phyloP scores from a whole-genome alignment of 78 protist species.

The Capsaspora owczarzaki region DNA sequence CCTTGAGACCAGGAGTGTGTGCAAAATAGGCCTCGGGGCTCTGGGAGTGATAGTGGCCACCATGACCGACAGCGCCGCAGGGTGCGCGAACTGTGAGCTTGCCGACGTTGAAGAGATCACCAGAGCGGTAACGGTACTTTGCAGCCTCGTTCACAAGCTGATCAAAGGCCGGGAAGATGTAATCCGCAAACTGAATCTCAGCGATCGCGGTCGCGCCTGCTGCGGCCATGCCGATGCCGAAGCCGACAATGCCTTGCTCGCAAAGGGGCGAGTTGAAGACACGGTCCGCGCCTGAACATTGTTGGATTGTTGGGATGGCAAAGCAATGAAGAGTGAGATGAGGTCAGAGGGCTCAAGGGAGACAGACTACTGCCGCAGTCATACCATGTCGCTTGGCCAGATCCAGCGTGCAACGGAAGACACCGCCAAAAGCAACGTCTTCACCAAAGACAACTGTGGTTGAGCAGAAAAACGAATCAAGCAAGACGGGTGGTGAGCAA shows the following conservation, averaged over 20 bases:
- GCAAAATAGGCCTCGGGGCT: slow-evolving; percentile 88
- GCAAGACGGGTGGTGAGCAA: too few species aligned
- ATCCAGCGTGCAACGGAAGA: slow-evolving; percentile 83
- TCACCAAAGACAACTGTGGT: slow-evolving; percentile 82
- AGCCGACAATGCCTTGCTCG: slow-evolving; percentile 94
- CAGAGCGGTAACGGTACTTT: slow-evolving; percentile 90
- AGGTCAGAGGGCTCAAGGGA: too few species aligned
- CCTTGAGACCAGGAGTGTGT: slow-evolving; percentile 89
- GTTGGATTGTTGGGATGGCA: too few species aligned
- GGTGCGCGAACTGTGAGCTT: slow-evolving; percentile 88
- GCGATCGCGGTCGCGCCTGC: slow-evolving; percentile 88
- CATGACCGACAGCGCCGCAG: slow-evolving; percentile 89
- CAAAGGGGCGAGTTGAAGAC: slow-evolving; percentile 93
- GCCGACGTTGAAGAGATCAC: slow-evolving; percentile 71
- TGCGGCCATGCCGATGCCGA: slow-evolving; percentile 87
- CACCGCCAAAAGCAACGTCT: slow-evolving; percentile 96
- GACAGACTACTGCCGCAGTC: too few species aligned
- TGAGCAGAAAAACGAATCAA: not conserved
- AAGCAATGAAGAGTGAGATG: too few species aligned
- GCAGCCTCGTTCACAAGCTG: slow-evolving; percentile 97
- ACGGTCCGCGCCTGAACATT: slow-evolving; percentile 39
- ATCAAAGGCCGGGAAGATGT: slow-evolving; percentile 94
- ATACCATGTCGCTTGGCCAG: slow-evolving; percentile 74
- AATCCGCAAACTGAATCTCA: slow-evolving; percentile 96
- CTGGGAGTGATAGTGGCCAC: slow-evolving; percentile 88